Evolutionary conservation across 805 yeast species (phyloP).

Genomic region (Yamadazyma kitorensis): DNA sequence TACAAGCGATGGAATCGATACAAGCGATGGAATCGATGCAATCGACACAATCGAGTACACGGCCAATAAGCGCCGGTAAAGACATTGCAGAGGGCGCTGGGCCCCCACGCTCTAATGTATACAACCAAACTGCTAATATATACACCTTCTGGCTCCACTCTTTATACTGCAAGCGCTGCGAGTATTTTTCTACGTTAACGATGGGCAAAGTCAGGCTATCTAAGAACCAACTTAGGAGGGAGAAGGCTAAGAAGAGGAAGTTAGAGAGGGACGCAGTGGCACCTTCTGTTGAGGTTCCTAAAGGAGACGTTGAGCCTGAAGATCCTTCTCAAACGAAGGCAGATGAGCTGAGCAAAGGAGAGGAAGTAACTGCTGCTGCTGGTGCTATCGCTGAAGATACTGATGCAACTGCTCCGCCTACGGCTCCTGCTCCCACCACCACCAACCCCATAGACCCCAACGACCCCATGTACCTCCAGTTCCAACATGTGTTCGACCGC

Average conservation of each 20-base stretch:
- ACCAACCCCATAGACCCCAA: conserved; percentile 5
- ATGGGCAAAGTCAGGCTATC: conserved; percentile 35
- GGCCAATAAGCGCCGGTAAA: too few relatives aligned
- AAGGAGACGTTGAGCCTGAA: too few relatives aligned
- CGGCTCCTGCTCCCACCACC: not conserved
- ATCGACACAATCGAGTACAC: too few relatives aligned
- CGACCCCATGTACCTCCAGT: conserved; percentile 17
- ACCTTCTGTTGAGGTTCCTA: conserved; percentile 7
- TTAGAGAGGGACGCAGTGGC: conserved; percentile 9
- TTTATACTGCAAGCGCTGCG: not conserved
- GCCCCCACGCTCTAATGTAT: too few relatives aligned
- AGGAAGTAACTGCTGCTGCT: not conserved
- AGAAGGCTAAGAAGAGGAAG: conserved; percentile 38
- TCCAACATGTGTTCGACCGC: conserved; percentile 18
- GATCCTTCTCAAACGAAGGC: conserved; percentile 12
- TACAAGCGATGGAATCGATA: too few relatives aligned
- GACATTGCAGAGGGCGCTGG: too few relatives aligned
- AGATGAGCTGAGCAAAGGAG: conserved; percentile 14
- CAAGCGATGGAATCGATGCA: too few relatives aligned
- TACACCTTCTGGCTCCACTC: not conserved
- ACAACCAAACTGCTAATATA: too few relatives aligned
- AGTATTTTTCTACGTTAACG: not conserved
- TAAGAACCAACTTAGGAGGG: conserved; percentile 55
- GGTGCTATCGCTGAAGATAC: not conserved
- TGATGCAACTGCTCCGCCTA: not conserved